Percentiles rank a stretch among this genome's conserved stretches.
These are phyloP conservation scores for Camillea tinctor DNA, from an alignment of 2,329 filamentous ascomycete genomes.

Conservation along the genomic window DNA sequence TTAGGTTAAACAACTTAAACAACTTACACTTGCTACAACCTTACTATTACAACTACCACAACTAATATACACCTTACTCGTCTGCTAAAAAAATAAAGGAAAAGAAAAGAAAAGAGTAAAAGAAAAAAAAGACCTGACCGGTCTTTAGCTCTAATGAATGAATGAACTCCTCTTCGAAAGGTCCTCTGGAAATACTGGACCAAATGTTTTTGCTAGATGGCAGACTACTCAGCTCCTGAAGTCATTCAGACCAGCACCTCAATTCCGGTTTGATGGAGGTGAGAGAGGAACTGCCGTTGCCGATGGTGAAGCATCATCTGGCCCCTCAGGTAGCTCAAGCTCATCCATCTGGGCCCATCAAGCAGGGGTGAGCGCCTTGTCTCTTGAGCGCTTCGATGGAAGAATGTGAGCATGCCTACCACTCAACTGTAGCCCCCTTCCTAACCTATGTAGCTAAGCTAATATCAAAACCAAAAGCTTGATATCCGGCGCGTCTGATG, in stretches of 20 bases:
- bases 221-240: slow-evolving; percentile 66
- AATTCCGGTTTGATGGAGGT: slow-evolving; percentile 69
- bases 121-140: too few relatives aligned
- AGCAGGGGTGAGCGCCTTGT: slow-evolving; percentile 75
- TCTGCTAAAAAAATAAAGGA: too few relatives aligned
- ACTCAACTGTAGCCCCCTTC: background rate
- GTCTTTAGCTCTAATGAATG: slow-evolving; percentile 57
- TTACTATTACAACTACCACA: too few relatives aligned
- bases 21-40: too few relatives aligned
- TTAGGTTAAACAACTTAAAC: too few relatives aligned
- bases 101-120: too few relatives aligned
- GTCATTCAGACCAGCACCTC: slow-evolving; percentile 65
- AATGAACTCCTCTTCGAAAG: slow-evolving; percentile 75
- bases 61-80: too few relatives aligned
- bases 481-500: slow-evolving; percentile 82
- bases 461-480: slow-evolving; percentile 51
- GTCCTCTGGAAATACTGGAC: slow-evolving; percentile 65
- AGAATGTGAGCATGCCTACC: slow-evolving; percentile 54
- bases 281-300: slow-evolving; percentile 37
- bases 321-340: slow-evolving; percentile 31
- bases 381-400: slow-evolving; percentile 80
- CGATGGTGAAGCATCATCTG: slow-evolving; percentile 21
- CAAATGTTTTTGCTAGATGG: slow-evolving; percentile 62
- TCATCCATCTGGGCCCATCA: slow-evolving; percentile 63
- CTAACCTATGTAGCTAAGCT: background rate